Percentiles rank a stretch among this genome's conserved stretches.
phyloP scores from a whole-genome alignment of 2,329 filamentous ascomycete species.

The Chaetomiaceae sp. region DNA sequence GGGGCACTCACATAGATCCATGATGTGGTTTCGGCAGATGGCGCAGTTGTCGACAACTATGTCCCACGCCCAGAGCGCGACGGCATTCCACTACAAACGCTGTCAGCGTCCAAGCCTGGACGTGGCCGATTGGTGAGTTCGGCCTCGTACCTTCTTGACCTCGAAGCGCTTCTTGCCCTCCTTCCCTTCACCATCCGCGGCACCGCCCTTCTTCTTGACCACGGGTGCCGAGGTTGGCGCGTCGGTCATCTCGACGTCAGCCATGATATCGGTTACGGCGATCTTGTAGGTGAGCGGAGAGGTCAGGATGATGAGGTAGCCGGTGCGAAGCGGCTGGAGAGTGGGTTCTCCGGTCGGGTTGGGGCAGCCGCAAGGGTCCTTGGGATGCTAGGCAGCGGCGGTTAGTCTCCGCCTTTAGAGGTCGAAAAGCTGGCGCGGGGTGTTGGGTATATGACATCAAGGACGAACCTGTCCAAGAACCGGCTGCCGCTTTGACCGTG shows the following conservation, averaged over 20 bases:
- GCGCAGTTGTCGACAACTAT: constrained; percentile 99
- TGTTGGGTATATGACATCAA: no score
- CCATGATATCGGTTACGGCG: constrained; percentile 52
- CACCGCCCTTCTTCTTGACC: constrained; percentile 46
- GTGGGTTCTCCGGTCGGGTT: no score
- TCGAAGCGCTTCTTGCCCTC: constrained; percentile 91
- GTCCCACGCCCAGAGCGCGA: constrained; percentile 98
- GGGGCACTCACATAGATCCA: constrained; percentile 76
- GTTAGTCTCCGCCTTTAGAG: constrained; percentile 6
- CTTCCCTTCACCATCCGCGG: constrained; percentile 36
- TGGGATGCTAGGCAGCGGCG: constrained; percentile 6
- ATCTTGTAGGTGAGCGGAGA: no score
- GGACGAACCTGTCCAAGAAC: no score
- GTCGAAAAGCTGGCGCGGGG: no score
- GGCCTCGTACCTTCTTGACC: constrained; percentile 79
- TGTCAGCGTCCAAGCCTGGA: constrained; percentile 10
- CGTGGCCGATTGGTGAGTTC: no score
- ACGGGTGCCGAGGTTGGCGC: constrained; percentile 52
- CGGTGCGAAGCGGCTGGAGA: no score
- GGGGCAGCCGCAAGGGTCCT: background rate
- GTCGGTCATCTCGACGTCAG: constrained; percentile 95
- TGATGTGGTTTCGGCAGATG: constrained; percentile 98
- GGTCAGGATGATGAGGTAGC: no score
- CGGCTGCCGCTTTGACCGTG: no score
- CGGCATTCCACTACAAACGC: constrained; percentile 82